phyloP scores from a whole-genome alignment of 2,329 filamentous ascomycete genomes.

The Helicocarpus griseus region DNA sequence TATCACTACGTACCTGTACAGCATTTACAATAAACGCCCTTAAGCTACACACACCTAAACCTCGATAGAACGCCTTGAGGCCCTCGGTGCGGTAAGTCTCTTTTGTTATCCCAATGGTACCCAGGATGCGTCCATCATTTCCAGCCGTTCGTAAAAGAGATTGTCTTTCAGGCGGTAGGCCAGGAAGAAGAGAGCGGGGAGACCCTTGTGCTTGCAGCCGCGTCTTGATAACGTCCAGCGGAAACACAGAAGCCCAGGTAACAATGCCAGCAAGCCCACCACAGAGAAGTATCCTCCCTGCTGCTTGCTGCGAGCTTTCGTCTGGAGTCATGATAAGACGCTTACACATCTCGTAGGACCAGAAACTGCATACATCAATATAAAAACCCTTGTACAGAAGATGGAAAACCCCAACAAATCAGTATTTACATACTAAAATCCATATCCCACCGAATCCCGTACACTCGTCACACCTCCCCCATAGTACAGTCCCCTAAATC shows the following conservation, averaged over 20 bases:
- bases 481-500: constrained; percentile 64
- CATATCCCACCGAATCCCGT: constrained; percentile 85
- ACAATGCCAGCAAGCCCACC: constrained; percentile 79
- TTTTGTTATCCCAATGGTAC: constrained; percentile 55
- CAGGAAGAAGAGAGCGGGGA: neutral
- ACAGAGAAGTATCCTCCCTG: constrained; percentile 63
- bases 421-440: constrained; percentile 60
- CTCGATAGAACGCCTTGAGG: constrained; percentile 56
- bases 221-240: constrained; percentile 86
- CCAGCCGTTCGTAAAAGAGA: constrained; percentile 15
- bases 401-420: neutral
- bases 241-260: constrained; percentile 86
- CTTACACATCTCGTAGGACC: constrained; percentile 74
- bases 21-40: constrained; percentile 90
- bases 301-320: constrained; percentile 40
- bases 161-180: constrained; percentile 15
- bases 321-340: constrained; percentile 42
- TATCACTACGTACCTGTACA: constrained; percentile 45
- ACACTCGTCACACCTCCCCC: constrained; percentile 74
- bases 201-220: constrained; percentile 66
- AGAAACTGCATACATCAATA: constrained; percentile 49
- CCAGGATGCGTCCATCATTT: constrained; percentile 23
- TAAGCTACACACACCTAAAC: constrained; percentile 69
- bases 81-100: constrained; percentile 58
- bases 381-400: constrained; percentile 3